phyloP scores from a whole-genome alignment of 1,284 basidiomycete species.

The Hypsizygus ulmarius region DNA sequence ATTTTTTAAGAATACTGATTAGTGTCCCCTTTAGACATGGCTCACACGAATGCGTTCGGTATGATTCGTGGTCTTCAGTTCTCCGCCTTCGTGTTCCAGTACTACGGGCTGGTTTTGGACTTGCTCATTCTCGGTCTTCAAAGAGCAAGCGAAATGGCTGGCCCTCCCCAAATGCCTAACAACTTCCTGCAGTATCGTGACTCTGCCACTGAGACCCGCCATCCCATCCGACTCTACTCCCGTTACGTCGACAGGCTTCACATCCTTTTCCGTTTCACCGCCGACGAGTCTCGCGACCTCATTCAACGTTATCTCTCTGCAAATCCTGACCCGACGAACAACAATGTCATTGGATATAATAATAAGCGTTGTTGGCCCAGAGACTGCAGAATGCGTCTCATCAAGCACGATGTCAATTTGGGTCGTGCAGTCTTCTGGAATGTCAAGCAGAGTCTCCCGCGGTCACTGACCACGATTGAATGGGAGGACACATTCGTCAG shows the following conservation, averaged over 20 bases:
- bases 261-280: conserved; percentile 97
- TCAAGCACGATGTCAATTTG: conserved; percentile 99
- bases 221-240: conserved; percentile 93
- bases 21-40: conserved; percentile 60
- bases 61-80: conserved; percentile 95
- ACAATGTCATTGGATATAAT: conserved; percentile 98
- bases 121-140: conserved; percentile 91
- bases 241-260: conserved; percentile 93
- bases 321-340: conserved; percentile 98
- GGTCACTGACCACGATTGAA: conserved; percentile 97
- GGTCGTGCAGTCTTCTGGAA: conserved; percentile 99
- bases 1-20: conserved; percentile 3
- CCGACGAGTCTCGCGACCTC: conserved; percentile 95
- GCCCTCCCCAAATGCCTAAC: conserved; percentile 92
- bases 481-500: conserved; percentile 98
- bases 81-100: conserved; percentile 97
- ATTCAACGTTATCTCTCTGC: conserved; percentile 97
- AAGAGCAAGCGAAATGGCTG: conserved; percentile 95
- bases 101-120: conserved; percentile 90
- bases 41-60: conserved; percentile 89
- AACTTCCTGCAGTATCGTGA: conserved; percentile 96
- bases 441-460: conserved; percentile 94
- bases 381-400: conserved; percentile 97
- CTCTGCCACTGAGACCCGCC: conserved; percentile 88
- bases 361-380: conserved; percentile 99